Evolutionary conservation across 106 monocot species (phyloP).

Genomic region (Allium sativum): DNA sequence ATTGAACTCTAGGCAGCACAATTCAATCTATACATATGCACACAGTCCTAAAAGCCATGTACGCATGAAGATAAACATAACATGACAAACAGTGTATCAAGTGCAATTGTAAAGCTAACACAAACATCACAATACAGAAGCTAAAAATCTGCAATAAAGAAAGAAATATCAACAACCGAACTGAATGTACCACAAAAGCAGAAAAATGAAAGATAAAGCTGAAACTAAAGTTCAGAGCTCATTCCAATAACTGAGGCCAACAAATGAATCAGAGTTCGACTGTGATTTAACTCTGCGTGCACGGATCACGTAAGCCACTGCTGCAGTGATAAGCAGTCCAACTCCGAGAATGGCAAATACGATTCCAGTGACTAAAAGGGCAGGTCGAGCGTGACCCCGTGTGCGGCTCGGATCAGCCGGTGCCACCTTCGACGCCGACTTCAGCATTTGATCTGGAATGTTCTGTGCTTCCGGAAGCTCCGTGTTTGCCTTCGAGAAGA

Average conservation of each 20-base stretch:
- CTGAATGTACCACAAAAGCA: too few species aligned
- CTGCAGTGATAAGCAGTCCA: neutral
- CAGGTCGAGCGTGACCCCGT: neutral
- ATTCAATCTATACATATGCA: too few species aligned
- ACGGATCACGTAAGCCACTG: constrained; percentile 2
- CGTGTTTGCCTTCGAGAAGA: constrained; percentile 3
- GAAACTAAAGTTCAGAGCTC: too few species aligned
- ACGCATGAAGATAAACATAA: too few species aligned
- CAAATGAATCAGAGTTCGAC: constrained; percentile 3
- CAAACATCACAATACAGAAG: too few species aligned
- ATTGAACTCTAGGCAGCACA: too few species aligned
- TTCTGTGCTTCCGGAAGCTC: constrained; percentile 8
- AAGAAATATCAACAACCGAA: too few species aligned
- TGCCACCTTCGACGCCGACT: neutral
- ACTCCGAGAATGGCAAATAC: neutral
- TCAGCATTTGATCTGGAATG: neutral
- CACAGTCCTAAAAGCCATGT: too few species aligned
- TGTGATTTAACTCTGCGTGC: neutral
- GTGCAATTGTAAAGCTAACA: too few species aligned
- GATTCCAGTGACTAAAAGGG: neutral
- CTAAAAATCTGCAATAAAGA: too few species aligned
- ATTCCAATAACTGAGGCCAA: neutral
- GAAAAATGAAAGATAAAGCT: too few species aligned
- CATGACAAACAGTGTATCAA: too few species aligned
- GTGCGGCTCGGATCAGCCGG: neutral